Base-by-base conservation (phyloP, 139 green algal genomes). In the Bryopsis sp. region DNA sequence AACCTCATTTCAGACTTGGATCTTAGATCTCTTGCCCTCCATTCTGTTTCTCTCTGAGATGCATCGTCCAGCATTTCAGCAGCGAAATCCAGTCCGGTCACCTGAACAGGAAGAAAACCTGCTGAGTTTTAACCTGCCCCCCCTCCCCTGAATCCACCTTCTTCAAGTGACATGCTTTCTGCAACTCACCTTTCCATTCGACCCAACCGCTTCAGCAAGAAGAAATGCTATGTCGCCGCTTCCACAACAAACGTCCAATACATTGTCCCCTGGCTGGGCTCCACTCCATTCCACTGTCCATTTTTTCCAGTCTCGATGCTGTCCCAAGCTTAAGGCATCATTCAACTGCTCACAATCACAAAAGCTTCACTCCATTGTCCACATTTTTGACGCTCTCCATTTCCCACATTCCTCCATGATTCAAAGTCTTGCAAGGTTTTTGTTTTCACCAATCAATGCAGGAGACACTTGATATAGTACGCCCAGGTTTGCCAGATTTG, bases 271-370 rank as follows among this genome's bases (percentile, higher is more conserved):
- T 5, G 61, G 54, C 19, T 22, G 33, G 1, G 85, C 89, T 2
- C 81, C 70, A n/a, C 59, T 82, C 88, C 89, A 97, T 62, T 91
- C 88, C 3, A 97, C 92, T 2, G 91, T 79, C 85, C 90, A 93
- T 28, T 85, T 77, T 84, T 99, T 99, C 93, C 93, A 97, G 15
- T 95, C 78, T 11, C 84, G 80, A 74, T 99, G 94, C 73, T 95
- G 84, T 2, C 94, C 94, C 29, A 99, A 77, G 73, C 82, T 93
- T 1, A 99, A 82, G 15, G 64, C 58, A 50, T 97, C 86, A 77
- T 99, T 99, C 5, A 98, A 78, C 81, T 95, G 73, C 47, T 46
- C 11, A 8, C 8, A 22, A 32, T 36, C 50, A 28, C 8, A 15
- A 28, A 36, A 33, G 8, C 24, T 61, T 32, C 50, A 61, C n/a